Evolutionary conservation across 495 filamentous ascomycete species (phyloP), one percentile per base, ranked within the genome.

Genomic region (Rhypophila decipiens): DNA sequence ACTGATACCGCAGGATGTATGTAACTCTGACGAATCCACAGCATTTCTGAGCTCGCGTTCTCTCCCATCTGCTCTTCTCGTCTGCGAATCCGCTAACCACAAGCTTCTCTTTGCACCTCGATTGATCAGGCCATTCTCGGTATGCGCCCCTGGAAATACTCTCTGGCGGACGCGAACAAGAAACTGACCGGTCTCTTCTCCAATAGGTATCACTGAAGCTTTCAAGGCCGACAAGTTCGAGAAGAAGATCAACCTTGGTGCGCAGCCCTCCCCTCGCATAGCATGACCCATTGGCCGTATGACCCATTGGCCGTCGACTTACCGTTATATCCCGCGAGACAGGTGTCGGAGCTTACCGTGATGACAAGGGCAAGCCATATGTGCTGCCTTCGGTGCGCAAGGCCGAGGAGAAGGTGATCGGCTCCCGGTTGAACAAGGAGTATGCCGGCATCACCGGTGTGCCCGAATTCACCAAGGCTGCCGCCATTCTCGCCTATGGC

Each of bases 381-480:
- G 91, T 98, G 45, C 85, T 98, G 41, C 93, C 91, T 35, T 96
- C 93, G 24, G 93, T 98, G 46, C 82, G 80, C 59, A 68, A 82
- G 51, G 93, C 93, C 44, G 93, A 98, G 75, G 78, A 90, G 67
- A 87, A 87, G 69, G 76, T 97, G 52, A 74, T 96, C 35, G 68
- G 80, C 11, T 79, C 79, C 50, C 73, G 75, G 39, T 65, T 90
- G 51, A 91, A 97, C 78, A 96, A 98, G 75, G 93, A 98, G 69
- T 98, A 98, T 63, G 90, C 94, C 43, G 88, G 86, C 55, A 98
- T 98, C 68, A 96, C 93, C 27, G 93, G 93, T 74, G 80, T 96
- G 29, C 89, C 90, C 46, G 73, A 86, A 50, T 96, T 98, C 78
- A 90, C 88, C 66, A 89, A 85, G 66, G 87, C 90, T 20, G 93